Percentiles rank a stretch among this genome's conserved stretches.
Evolutionary conservation across 208 protist species (phyloP).

Genomic region (Angomonas ambiguus): DNA sequence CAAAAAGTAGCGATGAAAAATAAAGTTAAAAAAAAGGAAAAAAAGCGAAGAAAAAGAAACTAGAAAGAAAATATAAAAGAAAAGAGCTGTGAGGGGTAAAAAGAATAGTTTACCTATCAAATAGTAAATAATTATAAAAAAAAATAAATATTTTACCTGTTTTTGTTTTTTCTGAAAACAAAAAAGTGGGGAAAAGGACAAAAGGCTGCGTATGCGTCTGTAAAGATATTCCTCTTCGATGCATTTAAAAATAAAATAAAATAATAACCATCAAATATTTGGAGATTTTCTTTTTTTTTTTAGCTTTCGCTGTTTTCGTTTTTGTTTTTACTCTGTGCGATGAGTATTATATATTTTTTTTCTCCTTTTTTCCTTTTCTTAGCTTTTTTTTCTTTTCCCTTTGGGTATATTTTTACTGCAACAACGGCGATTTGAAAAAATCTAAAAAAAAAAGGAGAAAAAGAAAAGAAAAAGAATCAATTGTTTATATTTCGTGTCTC

Average conservation of each 20-base stretch:
- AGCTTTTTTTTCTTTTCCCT: slow-evolving; percentile 8
- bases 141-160: no score
- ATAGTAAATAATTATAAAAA: no score
- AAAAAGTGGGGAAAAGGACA: no score
- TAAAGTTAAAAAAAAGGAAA: slow-evolving; percentile 3
- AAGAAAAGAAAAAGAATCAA: not conserved
- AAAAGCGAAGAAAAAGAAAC: slow-evolving; percentile 7
- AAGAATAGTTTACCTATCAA: no score
- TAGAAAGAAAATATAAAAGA: not conserved
- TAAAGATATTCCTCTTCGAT: no score
- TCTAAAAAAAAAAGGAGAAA: not conserved
- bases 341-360: not conserved
- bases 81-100: slow-evolving; percentile 1
- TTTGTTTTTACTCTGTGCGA: slow-evolving; percentile 2
- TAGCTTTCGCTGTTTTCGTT: slow-evolving; percentile 1
- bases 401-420: not conserved
- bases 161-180: no score
- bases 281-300: no score
- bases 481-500: slow-evolving; percentile 10
- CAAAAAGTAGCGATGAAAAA: no score
- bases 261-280: no score
- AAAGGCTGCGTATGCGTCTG: no score
- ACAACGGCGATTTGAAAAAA: not conserved
- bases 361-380: slow-evolving; percentile 5
- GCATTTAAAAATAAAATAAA: no score